Conservation (phyloP, 2,329 filamentous ascomycete species). For the Ophiosphaerella narmari region DNA sequence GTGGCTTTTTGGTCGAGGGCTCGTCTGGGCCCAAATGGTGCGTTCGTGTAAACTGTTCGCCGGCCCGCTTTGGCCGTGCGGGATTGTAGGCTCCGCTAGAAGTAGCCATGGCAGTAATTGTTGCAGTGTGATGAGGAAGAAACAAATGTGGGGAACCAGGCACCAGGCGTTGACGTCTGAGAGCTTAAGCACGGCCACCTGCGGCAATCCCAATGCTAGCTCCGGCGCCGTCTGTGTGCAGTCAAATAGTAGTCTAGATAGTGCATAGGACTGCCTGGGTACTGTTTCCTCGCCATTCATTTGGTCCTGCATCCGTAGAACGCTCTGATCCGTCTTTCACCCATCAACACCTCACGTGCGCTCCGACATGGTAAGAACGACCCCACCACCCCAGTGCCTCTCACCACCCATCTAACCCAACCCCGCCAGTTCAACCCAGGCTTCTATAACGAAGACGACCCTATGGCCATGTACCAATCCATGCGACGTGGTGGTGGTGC, state of each 20-base stretch:
- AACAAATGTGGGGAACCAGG: neutral
- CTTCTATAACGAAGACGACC: constrained; percentile 59
- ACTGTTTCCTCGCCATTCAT: constrained; percentile 7
- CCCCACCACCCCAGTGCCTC: constrained; percentile 21
- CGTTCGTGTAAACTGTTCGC: constrained; percentile 77
- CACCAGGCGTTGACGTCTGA: constrained; percentile 19
- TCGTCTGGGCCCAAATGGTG: constrained; percentile 66
- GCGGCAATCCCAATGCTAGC: neutral
- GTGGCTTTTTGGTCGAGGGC: constrained; percentile 72
- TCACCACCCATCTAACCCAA: constrained; percentile 17
- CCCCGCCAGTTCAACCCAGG: constrained; percentile 46
- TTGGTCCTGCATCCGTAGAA: neutral
- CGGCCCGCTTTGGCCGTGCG: constrained; percentile 80
- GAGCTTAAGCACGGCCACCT: constrained; percentile 29
- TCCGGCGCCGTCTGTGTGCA: no score
- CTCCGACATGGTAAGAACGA: constrained; percentile 38
- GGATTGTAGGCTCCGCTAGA: constrained; percentile 48
- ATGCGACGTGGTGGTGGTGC: constrained; percentile 54
- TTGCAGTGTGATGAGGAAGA: neutral
- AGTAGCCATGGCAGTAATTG: constrained; percentile 29
- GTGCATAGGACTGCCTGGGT: neutral
- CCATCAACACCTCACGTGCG: neutral
- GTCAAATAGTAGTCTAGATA: no score
- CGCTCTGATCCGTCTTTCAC: neutral
- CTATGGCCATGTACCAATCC: constrained; percentile 60